phyloP scores from a whole-genome alignment of 2,329 filamentous ascomycete genomes.

The Thielaviopsis euricoi region DNA sequence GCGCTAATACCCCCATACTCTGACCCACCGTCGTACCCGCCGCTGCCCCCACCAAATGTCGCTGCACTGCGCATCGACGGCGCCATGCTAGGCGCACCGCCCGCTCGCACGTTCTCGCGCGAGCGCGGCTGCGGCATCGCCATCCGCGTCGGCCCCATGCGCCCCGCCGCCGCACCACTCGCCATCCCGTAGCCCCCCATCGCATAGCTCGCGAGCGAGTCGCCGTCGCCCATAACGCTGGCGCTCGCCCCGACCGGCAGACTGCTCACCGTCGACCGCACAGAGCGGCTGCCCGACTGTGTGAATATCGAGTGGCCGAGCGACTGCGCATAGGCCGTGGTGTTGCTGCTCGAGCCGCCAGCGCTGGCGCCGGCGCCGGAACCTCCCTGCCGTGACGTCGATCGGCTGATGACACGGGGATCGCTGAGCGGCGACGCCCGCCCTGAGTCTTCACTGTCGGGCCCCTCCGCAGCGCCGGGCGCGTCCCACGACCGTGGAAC shows the following conservation, averaged over 20 bases:
- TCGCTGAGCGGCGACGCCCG: constrained; percentile 14
- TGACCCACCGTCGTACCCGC: constrained; percentile 14
- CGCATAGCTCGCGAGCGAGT: not conserved
- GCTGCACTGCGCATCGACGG: constrained; percentile 11
- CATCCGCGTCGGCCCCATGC: not conserved
- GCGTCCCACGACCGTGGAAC: constrained; percentile 25
- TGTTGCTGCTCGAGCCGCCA: too few species aligned
- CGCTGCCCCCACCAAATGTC: constrained; percentile 13
- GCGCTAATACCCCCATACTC: too few species aligned
- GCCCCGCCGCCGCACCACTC: not conserved
- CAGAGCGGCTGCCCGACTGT: constrained; percentile 8
- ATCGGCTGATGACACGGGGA: constrained; percentile 13
- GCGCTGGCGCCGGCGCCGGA: not conserved
- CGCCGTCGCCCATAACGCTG: not conserved
- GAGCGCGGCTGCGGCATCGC: constrained; percentile 5
- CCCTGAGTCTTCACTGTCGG: constrained; percentile 16
- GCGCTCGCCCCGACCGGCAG: constrained; percentile 6
- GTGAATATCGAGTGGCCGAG: not conserved
- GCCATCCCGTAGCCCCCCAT: too few species aligned
- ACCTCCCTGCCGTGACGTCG: constrained; percentile 12
- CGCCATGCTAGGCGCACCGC: too few species aligned
- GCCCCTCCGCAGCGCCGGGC: constrained; percentile 15
- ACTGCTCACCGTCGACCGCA: constrained; percentile 13
- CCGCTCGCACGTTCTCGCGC: constrained; percentile 10
- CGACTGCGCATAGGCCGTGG: constrained; percentile 3